Conservation (phyloP, 352 stramenopile genomes). For the Phytophthora syringae region DNA sequence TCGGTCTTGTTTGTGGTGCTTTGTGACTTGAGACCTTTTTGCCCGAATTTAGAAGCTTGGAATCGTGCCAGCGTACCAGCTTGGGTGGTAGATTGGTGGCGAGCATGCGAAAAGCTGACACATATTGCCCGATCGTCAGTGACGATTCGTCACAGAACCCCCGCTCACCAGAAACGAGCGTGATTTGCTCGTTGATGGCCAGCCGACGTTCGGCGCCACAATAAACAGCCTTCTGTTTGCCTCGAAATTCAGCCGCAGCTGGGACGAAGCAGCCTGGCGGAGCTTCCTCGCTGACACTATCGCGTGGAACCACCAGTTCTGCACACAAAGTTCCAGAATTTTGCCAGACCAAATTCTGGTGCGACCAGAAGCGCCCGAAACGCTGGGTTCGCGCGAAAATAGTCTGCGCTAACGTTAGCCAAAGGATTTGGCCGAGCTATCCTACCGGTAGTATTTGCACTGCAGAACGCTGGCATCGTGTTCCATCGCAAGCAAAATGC, state of each 20-base stretch:
- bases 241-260: slow-evolving; percentile 14
- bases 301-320: no score
- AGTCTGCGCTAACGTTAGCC: no score
- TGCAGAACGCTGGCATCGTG: no score
- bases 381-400: background rate
- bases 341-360: slow-evolving; percentile 18
- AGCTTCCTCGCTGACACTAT: no score
- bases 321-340: no score
- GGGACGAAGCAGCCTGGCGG: slow-evolving; percentile 1
- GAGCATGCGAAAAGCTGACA: background rate
- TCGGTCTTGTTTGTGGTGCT: slow-evolving; percentile 1
- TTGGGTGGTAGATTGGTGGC: background rate
- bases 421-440: no score
- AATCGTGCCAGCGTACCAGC: slow-evolving; percentile 3
- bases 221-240: slow-evolving; percentile 10
- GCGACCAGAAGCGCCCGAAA: slow-evolving; percentile 20
- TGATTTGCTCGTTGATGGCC: slow-evolving; percentile 24
- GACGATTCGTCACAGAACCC: background rate
- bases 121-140: slow-evolving; percentile 7
- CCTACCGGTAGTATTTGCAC: no score
- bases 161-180: background rate
- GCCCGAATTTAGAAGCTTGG: no score
- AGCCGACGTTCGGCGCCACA: slow-evolving; percentile 2
- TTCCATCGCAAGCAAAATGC: no score
- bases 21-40: background rate